Conservation (phyloP, 2,329 filamentous ascomycete species). For the Fusarium protoensiforme region DNA sequence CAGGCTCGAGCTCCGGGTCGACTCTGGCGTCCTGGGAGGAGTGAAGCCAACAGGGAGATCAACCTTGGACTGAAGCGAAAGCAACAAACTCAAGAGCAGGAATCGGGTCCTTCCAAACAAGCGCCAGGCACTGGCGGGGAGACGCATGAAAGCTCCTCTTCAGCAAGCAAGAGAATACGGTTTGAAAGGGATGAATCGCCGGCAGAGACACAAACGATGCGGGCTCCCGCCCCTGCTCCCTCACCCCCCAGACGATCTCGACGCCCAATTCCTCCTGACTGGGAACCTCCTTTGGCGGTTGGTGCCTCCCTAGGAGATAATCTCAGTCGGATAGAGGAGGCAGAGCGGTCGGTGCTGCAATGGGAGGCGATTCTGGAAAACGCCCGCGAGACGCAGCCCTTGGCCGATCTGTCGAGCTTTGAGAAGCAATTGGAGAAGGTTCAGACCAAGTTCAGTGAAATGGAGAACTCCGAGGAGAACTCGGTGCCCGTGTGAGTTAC, state of each 20-base stretch:
- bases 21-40: slow-evolving; percentile 35
- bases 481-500: slow-evolving; percentile 28
- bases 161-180: not conserved
- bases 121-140: not conserved
- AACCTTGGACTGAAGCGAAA: slow-evolving; percentile 25
- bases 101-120: not conserved
- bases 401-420: slow-evolving; percentile 36
- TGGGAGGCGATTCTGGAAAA: slow-evolving; percentile 41
- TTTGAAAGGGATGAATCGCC: not conserved
- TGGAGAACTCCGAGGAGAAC: slow-evolving; percentile 41
- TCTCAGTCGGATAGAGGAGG: slow-evolving; percentile 36
- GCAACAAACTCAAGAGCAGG: slow-evolving; percentile 1
- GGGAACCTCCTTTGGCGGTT: slow-evolving; percentile 39
- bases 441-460: slow-evolving; percentile 14
- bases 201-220: not conserved
- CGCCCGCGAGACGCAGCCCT: slow-evolving; percentile 27
- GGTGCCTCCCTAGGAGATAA: slow-evolving; percentile 37
- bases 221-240: not conserved
- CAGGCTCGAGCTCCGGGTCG: not conserved
- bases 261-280: slow-evolving; percentile 20
- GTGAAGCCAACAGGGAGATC: slow-evolving; percentile 28
- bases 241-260: not conserved
- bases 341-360: slow-evolving; percentile 36
- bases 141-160: not conserved
- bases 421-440: slow-evolving; percentile 25